Percentiles rank a stretch among this genome's conserved stretches.
phyloP scores from a whole-genome alignment of 169 alveolate genomes.

The Babesia microti region DNA sequence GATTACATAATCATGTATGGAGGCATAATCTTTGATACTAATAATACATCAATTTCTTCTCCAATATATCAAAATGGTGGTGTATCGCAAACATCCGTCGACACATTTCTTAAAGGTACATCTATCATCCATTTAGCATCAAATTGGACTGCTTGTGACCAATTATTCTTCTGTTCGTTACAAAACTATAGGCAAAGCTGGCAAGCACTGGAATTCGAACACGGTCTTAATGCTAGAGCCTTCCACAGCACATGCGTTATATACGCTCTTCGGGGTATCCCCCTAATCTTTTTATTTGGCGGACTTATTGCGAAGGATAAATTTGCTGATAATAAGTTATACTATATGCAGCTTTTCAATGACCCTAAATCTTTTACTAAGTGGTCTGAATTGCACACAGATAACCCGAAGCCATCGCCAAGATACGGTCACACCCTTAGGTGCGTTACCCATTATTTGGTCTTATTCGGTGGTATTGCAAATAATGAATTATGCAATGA shows the following conservation, averaged over 20 bases:
- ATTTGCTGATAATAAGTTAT: conserved; percentile 11
- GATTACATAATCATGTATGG: no score
- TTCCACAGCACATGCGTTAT: conserved; percentile 40
- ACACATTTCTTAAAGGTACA: no score
- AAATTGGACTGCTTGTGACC: no score
- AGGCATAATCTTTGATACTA: no score
- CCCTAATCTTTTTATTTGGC: conserved; percentile 20
- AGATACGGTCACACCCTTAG: conserved; percentile 40
- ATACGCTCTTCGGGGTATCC: conserved; percentile 22
- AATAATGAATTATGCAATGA: conserved; percentile 21
- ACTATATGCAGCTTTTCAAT: conserved; percentile 9
- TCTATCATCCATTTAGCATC: no score
- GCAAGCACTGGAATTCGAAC: conserved; percentile 6
- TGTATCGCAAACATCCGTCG: no score
- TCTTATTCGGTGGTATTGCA: conserved; percentile 35
- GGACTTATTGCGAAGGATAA: conserved; percentile 17
- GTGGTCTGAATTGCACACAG: conserved; percentile 12
- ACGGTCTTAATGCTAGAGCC: conserved; percentile 33
- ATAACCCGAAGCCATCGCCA: conserved; percentile 11
- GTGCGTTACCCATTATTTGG: conserved; percentile 20
- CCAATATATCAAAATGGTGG: no score
- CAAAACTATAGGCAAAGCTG: conserved; percentile 2
- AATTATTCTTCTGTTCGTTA: conserved; percentile 7
- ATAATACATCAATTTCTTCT: no score
- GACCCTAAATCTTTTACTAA: not conserved